These are phyloP conservation scores for Debaryomyces castellii DNA, from an alignment of 805 yeast species.

Conservation along the genomic window DNA sequence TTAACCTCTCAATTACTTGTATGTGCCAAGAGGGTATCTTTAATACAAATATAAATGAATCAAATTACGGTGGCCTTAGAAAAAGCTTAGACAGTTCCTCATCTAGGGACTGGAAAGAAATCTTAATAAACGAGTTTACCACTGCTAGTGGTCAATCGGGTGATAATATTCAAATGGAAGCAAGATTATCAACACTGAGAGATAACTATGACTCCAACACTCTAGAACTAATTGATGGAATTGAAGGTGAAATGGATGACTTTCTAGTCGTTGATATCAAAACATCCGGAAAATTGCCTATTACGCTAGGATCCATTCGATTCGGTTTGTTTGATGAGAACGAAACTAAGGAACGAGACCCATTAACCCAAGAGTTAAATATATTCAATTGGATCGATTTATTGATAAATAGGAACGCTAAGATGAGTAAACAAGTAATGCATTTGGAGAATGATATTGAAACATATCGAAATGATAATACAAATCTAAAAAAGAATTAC, in stretches of 20 bases:
- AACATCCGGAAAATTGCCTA: constrained; percentile 22
- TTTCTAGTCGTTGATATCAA: constrained; percentile 18
- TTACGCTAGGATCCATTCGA: constrained; percentile 24
- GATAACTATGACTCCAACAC: constrained; percentile 19
- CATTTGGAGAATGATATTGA: constrained; percentile 1
- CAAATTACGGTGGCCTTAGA: constrained; percentile 1
- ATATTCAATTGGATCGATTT: constrained; percentile 27
- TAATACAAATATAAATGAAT: constrained; percentile 11
- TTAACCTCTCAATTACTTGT: constrained; percentile 15
- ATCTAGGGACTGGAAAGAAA: constrained; percentile 17
- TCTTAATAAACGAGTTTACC: constrained; percentile 17
- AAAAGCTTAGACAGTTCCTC: constrained; percentile 7
- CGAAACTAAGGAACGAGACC: constrained; percentile 6
- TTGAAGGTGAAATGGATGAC: constrained; percentile 16
- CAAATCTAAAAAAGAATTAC: constrained; percentile 8
- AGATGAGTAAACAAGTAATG: constrained; percentile 4
- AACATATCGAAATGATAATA: constrained; percentile 4
- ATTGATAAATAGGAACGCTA: constrained; percentile 13
- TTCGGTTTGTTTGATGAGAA: constrained; percentile 18
- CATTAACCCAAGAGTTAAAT: constrained; percentile 14
- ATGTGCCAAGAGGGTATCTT: constrained; percentile 22
- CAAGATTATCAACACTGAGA: constrained; percentile 21
- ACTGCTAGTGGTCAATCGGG: constrained; percentile 9
- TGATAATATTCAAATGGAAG: constrained; percentile 13
- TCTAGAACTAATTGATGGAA: constrained; percentile 24